phyloP scores from a whole-genome alignment of 495 filamentous ascomycete genomes.

The Chaetomium fimeti region DNA sequence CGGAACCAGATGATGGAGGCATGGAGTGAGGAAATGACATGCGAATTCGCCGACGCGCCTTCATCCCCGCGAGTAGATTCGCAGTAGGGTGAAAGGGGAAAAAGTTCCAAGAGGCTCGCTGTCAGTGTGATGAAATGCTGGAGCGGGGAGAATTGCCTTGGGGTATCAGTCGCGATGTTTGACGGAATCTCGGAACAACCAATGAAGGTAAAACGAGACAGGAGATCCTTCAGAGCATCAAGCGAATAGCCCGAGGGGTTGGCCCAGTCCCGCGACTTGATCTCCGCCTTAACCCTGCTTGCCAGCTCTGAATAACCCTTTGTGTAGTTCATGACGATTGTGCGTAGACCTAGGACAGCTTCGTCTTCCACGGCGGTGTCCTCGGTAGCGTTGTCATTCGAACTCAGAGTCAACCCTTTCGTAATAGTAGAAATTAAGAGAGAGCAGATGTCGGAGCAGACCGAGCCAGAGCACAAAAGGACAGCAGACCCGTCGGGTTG shows the following conservation, averaged over 20 bases:
- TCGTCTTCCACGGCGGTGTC: constrained; percentile 40
- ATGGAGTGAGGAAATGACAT: constrained; percentile 34
- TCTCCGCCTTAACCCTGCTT: constrained; percentile 27
- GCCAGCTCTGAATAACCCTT: constrained; percentile 35
- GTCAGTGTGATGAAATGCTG: constrained; percentile 31
- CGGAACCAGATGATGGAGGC: constrained; percentile 34
- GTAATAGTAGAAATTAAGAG: constrained; percentile 28
- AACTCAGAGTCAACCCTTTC: constrained; percentile 30
- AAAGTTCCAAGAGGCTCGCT: constrained; percentile 28
- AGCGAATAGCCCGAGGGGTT: constrained; percentile 32
- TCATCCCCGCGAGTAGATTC: not conserved
- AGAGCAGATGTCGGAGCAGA: constrained; percentile 39
- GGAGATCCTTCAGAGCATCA: constrained; percentile 28
- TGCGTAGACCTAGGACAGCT: constrained; percentile 40
- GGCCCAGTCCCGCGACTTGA: constrained; percentile 33
- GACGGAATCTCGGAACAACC: constrained; percentile 37
- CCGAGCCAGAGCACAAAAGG: constrained; percentile 36
- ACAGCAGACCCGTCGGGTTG: constrained; percentile 19
- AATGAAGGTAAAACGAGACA: constrained; percentile 37
- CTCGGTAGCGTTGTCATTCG: constrained; percentile 31
- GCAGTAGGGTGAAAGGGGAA: constrained; percentile 26
- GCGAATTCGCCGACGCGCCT: constrained; percentile 21
- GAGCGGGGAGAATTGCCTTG: constrained; percentile 26
- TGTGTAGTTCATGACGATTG: constrained; percentile 39
- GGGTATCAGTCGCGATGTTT: constrained; percentile 12